Evolutionary conservation across 805 yeast genomes (phyloP).

Genomic region (Cyberlindnera sargentensis): DNA sequence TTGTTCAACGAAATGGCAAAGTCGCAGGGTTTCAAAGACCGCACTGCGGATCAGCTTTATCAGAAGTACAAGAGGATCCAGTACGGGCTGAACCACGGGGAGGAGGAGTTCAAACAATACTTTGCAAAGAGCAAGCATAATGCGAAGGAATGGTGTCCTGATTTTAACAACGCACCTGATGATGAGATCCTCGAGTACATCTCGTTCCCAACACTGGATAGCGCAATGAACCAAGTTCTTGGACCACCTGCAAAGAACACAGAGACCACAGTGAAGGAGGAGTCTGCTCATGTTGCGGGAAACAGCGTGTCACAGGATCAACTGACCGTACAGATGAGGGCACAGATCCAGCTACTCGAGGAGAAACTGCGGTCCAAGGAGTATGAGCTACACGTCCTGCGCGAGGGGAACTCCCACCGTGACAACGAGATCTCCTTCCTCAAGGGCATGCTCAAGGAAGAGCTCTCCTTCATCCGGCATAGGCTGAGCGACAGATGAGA

Average conservation of each 20-base stretch:
- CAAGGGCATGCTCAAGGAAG: constrained; percentile 20
- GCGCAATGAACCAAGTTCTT: constrained; percentile 5
- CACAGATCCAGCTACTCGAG: constrained; percentile 2
- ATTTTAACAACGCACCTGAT: constrained; percentile 5
- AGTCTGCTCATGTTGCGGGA: constrained; percentile 1
- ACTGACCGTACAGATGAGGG: background rate
- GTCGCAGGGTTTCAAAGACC: constrained; percentile 18
- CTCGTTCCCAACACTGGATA: constrained; percentile 12
- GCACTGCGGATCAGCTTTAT: constrained; percentile 23
- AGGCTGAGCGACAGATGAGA: constrained; percentile 6
- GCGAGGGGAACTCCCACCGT: constrained; percentile 7
- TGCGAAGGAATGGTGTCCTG: constrained; percentile 22
- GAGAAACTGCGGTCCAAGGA: constrained; percentile 3
- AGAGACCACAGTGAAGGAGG: constrained; percentile 5
- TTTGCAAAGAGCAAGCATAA: constrained; percentile 15
- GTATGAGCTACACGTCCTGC: constrained; percentile 5
- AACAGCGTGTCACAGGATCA: background rate
- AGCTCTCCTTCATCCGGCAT: constrained; percentile 18
- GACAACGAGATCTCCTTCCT: constrained; percentile 19
- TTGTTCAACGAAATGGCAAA: constrained; percentile 19
- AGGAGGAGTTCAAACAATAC: constrained; percentile 14
- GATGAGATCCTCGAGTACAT: constrained; percentile 12
- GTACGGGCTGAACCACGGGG: constrained; percentile 17
- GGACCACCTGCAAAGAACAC: constrained; percentile 1
- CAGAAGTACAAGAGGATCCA: constrained; percentile 24